Percentiles rank a stretch among this genome's conserved stretches.
These are phyloP conservation scores for Tolypocladium ovalisporum DNA, from an alignment of 2,329 filamentous ascomycete genomes.

Conservation along the genomic window DNA sequence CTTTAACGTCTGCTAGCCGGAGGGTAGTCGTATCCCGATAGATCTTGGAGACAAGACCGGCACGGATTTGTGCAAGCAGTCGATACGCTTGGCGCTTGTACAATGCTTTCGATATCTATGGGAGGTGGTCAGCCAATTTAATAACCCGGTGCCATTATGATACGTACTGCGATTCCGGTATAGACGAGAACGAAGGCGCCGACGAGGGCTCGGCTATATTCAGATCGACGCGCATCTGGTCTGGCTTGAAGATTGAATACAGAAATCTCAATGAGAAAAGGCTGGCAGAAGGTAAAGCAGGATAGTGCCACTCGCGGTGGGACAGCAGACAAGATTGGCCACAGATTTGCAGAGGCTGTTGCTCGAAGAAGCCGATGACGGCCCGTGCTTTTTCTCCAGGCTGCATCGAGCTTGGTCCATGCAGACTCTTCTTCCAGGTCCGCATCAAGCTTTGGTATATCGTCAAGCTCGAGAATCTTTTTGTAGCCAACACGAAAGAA, in stretches of 20 bases:
- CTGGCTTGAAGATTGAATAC: background rate
- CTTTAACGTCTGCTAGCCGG: background rate
- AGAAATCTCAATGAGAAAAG: background rate
- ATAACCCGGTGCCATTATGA: no score
- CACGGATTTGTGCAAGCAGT: background rate
- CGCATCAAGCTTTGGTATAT: background rate
- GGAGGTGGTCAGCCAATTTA: no score
- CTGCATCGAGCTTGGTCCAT: background rate
- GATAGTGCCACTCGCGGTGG: background rate
- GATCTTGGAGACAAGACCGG: background rate
- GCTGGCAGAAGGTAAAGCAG: background rate
- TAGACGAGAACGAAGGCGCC: background rate
- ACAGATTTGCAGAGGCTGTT: background rate
- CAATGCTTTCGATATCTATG: background rate
- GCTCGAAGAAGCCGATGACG: background rate
- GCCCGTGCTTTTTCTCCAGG: background rate
- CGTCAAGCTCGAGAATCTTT: background rate
- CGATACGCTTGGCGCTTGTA: background rate
- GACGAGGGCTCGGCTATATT: background rate
- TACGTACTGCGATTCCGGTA: background rate
- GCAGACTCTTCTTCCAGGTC: no score
- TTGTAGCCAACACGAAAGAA: background rate
- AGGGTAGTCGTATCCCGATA: background rate
- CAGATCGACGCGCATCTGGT: background rate
- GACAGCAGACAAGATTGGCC: background rate